Evolutionary conservation across 2,329 filamentous ascomycete genomes (phyloP).

Genomic region (Exophiala sp.): DNA sequence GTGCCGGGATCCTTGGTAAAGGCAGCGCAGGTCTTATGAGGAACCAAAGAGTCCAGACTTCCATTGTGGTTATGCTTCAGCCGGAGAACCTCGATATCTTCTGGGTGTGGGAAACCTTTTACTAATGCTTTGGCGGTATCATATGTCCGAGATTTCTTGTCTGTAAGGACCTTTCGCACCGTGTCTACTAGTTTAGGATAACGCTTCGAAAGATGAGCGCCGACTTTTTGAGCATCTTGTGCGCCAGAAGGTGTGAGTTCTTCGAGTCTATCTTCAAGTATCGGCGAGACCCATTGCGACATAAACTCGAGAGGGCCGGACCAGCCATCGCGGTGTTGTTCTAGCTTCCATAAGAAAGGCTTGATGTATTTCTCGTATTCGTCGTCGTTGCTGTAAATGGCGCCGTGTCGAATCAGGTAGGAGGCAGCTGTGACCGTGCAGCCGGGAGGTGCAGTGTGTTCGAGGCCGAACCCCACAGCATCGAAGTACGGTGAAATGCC

Average conservation of each 20-base stretch:
- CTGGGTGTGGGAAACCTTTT: slow-evolving; percentile 13
- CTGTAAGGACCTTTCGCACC: slow-evolving; percentile 17
- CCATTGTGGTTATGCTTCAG: slow-evolving; percentile 18
- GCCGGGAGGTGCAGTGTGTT: slow-evolving; percentile 17
- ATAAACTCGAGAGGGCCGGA: slow-evolving; percentile 21
- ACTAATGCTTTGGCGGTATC: slow-evolving; percentile 20
- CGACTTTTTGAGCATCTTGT: slow-evolving; percentile 19
- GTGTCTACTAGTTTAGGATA: slow-evolving; percentile 19
- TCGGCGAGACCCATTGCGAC: slow-evolving; percentile 21
- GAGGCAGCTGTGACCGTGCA: slow-evolving; percentile 22
- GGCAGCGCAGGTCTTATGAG: slow-evolving; percentile 20
- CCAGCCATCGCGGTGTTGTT: slow-evolving; percentile 20
- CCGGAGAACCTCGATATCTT: slow-evolving; percentile 22
- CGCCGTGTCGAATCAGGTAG: slow-evolving; percentile 22
- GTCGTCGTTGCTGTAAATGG: slow-evolving; percentile 24
- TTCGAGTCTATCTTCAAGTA: slow-evolving; percentile 21
- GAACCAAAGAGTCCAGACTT: slow-evolving; percentile 18
- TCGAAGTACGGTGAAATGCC: slow-evolving; percentile 25
- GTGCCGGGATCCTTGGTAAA: slow-evolving; percentile 22
- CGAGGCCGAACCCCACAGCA: slow-evolving; percentile 22
- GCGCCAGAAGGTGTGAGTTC: slow-evolving; percentile 22
- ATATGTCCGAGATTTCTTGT: slow-evolving; percentile 22
- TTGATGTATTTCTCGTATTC: slow-evolving; percentile 26
- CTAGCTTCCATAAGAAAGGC: slow-evolving; percentile 24
- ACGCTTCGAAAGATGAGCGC: slow-evolving; percentile 14